Conservation (phyloP, 2,329 filamentous ascomycete species). For the Aspergillus niger region DNA sequence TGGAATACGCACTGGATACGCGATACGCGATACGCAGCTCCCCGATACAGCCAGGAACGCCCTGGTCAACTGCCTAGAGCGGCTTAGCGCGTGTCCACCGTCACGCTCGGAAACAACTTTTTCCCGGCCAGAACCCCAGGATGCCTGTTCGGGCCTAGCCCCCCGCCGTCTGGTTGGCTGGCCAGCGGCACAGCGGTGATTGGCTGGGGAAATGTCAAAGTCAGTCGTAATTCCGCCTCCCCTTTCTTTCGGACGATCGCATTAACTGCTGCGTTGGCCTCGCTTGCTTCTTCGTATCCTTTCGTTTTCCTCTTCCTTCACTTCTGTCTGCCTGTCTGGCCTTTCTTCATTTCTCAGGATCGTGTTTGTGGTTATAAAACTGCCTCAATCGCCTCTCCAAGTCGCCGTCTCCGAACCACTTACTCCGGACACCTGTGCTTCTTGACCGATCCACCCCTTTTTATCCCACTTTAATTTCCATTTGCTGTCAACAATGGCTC, state of each 20-base stretch:
- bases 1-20: conserved; percentile 1
- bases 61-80: neutral
- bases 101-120: conserved; percentile 4
- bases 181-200: conserved; percentile 14
- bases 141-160: conserved; percentile 14
- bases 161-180: conserved; percentile 8
- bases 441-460: conserved; percentile 19
- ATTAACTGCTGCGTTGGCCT: conserved; percentile 14
- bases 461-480: conserved; percentile 21
- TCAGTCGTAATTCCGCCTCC: conserved; percentile 22
- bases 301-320: conserved; percentile 6
- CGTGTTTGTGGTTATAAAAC: conserved; percentile 12
- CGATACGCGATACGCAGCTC: neutral
- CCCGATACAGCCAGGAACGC: conserved; percentile 1
- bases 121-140: conserved; percentile 17
- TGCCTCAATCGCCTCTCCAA: conserved; percentile 13
- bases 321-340: conserved; percentile 7
- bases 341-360: conserved; percentile 11
- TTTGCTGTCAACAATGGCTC: conserved; percentile 50
- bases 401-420: conserved; percentile 2
- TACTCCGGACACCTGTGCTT: conserved; percentile 8
- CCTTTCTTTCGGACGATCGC: conserved; percentile 22
- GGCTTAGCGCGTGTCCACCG: conserved; percentile 3
- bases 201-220: conserved; percentile 21
- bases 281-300: conserved; percentile 1